phyloP scores from a whole-genome alignment of 2,329 filamentous ascomycete species.

The Aureobasidium melanogenum region DNA sequence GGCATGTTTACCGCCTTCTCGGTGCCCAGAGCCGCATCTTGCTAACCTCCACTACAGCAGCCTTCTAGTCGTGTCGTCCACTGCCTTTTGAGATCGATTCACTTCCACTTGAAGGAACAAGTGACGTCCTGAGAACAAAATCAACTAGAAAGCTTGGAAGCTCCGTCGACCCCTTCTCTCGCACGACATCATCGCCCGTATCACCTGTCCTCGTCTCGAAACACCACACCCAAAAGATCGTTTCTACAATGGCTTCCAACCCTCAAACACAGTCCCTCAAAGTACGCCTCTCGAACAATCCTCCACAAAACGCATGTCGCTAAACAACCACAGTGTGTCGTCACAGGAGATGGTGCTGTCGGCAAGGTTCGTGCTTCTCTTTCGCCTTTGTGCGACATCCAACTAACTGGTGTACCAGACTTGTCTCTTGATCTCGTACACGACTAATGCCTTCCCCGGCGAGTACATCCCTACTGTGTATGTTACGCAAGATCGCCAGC shows the following conservation, averaged over 20 bases:
- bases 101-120: background rate
- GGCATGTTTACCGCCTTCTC: slow-evolving; percentile 11
- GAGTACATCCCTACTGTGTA: slow-evolving; percentile 99
- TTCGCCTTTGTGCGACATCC: slow-evolving; percentile 7
- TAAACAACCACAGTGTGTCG: slow-evolving; percentile 64
- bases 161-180: background rate
- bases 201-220: background rate
- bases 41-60: slow-evolving; percentile 6
- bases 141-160: background rate
- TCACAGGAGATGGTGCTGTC: slow-evolving; percentile 97
- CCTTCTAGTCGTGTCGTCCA: background rate
- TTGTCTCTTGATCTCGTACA: slow-evolving; percentile 98
- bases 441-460: slow-evolving; percentile 98
- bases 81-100: background rate
- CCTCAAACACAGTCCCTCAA: slow-evolving; percentile 85
- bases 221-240: background rate
- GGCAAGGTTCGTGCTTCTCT: slow-evolving; percentile 69
- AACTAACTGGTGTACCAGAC: slow-evolving; percentile 50
- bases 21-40: background rate
- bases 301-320: slow-evolving; percentile 2
- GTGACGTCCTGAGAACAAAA: background rate
- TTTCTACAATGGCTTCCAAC: slow-evolving; percentile 57
- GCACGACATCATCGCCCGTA: slow-evolving; percentile 5
- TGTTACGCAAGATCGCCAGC: slow-evolving; percentile 25
- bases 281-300: slow-evolving; percentile 43